phyloP scores from a whole-genome alignment of 2,329 filamentous ascomycete genomes.

The Rutstroemia sp. region DNA sequence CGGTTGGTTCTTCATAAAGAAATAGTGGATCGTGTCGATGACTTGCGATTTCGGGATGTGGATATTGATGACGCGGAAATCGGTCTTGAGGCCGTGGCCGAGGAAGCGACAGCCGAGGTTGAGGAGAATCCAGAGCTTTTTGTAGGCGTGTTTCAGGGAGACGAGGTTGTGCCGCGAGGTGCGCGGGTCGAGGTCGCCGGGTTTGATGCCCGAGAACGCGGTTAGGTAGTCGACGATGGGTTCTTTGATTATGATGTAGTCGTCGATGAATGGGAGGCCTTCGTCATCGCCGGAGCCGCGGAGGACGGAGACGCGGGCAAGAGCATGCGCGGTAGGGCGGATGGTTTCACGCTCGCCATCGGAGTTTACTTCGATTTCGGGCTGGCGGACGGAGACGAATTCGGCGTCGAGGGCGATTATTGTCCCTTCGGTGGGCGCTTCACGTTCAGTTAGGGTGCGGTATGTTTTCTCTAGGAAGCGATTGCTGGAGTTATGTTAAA shows the following conservation, averaged over 20 bases:
- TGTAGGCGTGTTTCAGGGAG: slow-evolving; percentile 85
- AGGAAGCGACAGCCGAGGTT: slow-evolving; percentile 93
- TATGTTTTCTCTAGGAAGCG: slow-evolving; percentile 45
- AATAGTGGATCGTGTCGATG: slow-evolving; percentile 89
- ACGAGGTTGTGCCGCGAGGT: slow-evolving; percentile 78
- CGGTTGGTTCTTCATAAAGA: slow-evolving; percentile 71
- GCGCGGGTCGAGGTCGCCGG: slow-evolving; percentile 73
- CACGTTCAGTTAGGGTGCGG: slow-evolving; percentile 48
- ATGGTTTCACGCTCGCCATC: slow-evolving; percentile 90
- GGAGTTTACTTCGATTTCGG: slow-evolving; percentile 93
- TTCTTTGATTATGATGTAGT: slow-evolving; percentile 90
- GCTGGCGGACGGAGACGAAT: slow-evolving; percentile 86
- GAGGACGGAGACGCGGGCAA: slow-evolving; percentile 88
- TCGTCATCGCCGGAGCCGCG: slow-evolving; percentile 72
- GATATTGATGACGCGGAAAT: slow-evolving; percentile 98
- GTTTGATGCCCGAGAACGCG: slow-evolving; percentile 83
- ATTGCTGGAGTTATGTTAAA: slow-evolving; percentile 1
- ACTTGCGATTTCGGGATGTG: slow-evolving; percentile 85
- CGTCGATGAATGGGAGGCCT: slow-evolving; percentile 86
- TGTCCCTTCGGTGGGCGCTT: slow-evolving; percentile 62
- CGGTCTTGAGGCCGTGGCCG: slow-evolving; percentile 86
- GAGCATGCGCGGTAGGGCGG: slow-evolving; percentile 78
- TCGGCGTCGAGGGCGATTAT: slow-evolving; percentile 91
- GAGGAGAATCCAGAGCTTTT: slow-evolving; percentile 93
- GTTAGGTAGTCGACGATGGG: slow-evolving; percentile 94